These are phyloP conservation scores for Triticum dicoccoides DNA, from an alignment of 176 grass and related monocot genomes.

Conservation along the genomic window DNA sequence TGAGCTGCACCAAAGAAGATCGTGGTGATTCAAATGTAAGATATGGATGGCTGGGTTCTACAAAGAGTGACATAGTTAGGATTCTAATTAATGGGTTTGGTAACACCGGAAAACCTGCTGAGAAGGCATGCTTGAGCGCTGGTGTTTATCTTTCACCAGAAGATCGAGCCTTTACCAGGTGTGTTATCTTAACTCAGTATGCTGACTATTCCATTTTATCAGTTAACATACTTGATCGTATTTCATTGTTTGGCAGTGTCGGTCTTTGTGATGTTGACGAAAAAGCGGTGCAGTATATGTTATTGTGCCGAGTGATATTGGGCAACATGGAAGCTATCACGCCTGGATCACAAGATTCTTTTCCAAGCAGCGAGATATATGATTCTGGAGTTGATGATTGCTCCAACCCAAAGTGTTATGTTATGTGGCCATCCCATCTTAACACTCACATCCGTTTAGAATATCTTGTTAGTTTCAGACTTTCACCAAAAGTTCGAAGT, in stretches of 20 bases:
- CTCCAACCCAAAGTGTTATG: constrained; percentile 58
- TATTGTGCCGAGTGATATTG: constrained; percentile 69
- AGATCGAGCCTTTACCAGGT: constrained; percentile 81
- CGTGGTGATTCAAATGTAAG: constrained; percentile 57
- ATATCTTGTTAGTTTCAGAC: constrained; percentile 76
- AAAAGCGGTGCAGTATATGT: constrained; percentile 89
- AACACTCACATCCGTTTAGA: constrained; percentile 64
- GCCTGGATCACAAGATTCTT: constrained; percentile 49
- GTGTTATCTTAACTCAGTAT: constrained; percentile 11
- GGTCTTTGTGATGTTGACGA: constrained; percentile 90
- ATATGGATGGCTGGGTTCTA: constrained; percentile 80
- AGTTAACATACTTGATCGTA: neutral
- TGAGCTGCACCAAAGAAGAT: constrained; percentile 51
- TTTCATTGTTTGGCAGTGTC: constrained; percentile 47
- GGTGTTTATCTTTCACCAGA: constrained; percentile 62
- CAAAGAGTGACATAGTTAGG: constrained; percentile 67
- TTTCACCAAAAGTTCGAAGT: constrained; percentile 62
- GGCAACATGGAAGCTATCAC: constrained; percentile 57
- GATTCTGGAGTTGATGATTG: constrained; percentile 57
- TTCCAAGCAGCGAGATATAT: constrained; percentile 51
- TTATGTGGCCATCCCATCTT: constrained; percentile 57
- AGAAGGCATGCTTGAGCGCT: constrained; percentile 44
- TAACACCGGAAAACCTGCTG: constrained; percentile 39
- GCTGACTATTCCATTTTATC: constrained; percentile 3
- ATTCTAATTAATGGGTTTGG: constrained; percentile 78